Conservation (phyloP, 768 basidiomycete genomes). For the Exsudoporus frostii region DNA sequence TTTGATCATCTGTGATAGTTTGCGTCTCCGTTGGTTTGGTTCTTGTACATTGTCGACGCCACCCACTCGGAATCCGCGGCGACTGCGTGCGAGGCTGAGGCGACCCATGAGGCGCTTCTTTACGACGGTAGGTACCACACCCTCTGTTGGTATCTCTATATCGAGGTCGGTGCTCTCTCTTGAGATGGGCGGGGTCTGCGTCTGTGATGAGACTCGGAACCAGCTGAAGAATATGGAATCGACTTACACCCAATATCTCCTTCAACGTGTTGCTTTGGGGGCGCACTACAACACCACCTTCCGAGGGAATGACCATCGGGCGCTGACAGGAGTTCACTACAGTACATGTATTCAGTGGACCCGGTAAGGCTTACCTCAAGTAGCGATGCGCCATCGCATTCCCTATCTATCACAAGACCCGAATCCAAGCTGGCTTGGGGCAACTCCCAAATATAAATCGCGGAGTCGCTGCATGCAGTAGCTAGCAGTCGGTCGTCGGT, state of each 20-base stretch:
- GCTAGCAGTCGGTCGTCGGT: constrained; percentile 29
- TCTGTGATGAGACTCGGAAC: constrained; percentile 13
- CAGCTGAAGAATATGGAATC: neutral
- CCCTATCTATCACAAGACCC: constrained; percentile 26
- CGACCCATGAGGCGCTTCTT: constrained; percentile 5
- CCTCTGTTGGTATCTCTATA: neutral
- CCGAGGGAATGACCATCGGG: neutral
- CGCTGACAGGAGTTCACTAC: constrained; percentile 13
- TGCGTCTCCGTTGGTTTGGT: constrained; percentile 9
- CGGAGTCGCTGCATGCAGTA: constrained; percentile 30
- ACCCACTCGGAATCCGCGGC: neutral
- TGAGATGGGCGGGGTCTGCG: neutral
- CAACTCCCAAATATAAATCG: constrained; percentile 31
- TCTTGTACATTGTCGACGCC: constrained; percentile 6
- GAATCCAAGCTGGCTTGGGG: constrained; percentile 29
- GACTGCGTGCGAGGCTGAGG: constrained; percentile 4
- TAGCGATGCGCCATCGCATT: constrained; percentile 19
- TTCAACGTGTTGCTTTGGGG: constrained; percentile 8
- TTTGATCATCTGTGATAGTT: constrained; percentile 19
- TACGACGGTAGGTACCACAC: constrained; percentile 3
- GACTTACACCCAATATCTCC: constrained; percentile 18
- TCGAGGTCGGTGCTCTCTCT: constrained; percentile 8
- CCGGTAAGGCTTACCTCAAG: constrained; percentile 22
- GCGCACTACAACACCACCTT: neutral
- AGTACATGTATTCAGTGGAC: neutral